Conservation (phyloP, 768 basidiomycete species). For the Sporobolomyces pararoseus region DNA sequence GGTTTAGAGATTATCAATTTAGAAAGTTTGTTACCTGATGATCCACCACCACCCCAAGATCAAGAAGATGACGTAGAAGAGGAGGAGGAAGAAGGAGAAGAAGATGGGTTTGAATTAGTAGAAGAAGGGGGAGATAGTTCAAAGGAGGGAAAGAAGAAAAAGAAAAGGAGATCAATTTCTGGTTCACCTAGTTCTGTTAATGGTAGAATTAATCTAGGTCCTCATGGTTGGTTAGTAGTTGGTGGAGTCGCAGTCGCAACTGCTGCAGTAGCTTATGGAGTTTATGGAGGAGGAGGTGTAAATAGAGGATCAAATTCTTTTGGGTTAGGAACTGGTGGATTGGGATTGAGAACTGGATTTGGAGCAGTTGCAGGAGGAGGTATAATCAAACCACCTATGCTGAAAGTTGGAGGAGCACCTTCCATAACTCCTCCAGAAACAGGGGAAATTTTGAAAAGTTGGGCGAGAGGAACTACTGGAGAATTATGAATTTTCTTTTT, state of each 20-base stretch:
- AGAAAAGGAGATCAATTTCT: background rate
- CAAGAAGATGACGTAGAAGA: background rate
- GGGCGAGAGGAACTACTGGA: background rate
- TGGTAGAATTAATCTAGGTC: conserved; percentile 24
- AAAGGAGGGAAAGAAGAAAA: background rate
- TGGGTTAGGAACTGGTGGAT: background rate
- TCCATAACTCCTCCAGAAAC: too few relatives aligned
- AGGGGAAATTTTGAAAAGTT: background rate
- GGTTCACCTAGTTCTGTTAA: background rate
- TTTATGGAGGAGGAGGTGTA: conserved; percentile 8
- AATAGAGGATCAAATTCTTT: background rate
- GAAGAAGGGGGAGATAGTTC: background rate
- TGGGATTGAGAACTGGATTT: conserved; percentile 8
- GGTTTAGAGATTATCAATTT: conserved; percentile 21
- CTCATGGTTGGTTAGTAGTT: conserved; percentile 35
- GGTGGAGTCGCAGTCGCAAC: conserved; percentile 27
- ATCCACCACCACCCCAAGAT: background rate
- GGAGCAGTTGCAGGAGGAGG: background rate
- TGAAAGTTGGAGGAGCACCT: background rate
- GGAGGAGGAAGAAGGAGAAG: conserved; percentile 3
- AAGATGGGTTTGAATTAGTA: conserved; percentile 19
- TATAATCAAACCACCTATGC: background rate
- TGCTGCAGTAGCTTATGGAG: conserved; percentile 28
- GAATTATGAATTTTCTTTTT: too few relatives aligned
- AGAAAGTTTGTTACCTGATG: conserved; percentile 1